Percentiles rank a stretch among this genome's conserved stretches.
Evolutionary conservation across 2,329 filamentous ascomycete species (phyloP).

Genomic region (Rugonectria rugulosa): DNA sequence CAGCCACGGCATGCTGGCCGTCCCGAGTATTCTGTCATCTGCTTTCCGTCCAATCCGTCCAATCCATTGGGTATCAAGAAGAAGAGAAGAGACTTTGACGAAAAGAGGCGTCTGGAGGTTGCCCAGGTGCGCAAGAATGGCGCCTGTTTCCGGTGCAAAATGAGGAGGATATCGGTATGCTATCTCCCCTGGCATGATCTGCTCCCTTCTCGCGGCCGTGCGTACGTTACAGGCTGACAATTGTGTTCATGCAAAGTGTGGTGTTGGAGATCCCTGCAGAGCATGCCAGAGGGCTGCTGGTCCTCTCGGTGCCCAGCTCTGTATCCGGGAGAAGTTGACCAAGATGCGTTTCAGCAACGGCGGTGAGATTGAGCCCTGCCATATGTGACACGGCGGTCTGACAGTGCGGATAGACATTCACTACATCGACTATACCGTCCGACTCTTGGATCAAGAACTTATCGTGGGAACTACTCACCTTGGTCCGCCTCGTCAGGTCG

Average conservation of each 20-base stretch:
- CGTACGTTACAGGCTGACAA: slow-evolving; percentile 16
- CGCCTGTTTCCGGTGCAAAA: slow-evolving; percentile 39
- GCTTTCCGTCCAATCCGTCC: slow-evolving; percentile 39
- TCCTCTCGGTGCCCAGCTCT: slow-evolving; percentile 34
- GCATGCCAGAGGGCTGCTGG: slow-evolving; percentile 37
- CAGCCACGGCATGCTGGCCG: slow-evolving; percentile 16
- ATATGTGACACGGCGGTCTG: slow-evolving; percentile 6
- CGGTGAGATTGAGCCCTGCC: slow-evolving; percentile 22
- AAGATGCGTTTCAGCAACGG: slow-evolving; percentile 41
- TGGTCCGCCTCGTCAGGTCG: slow-evolving; percentile 35
- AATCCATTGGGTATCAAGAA: slow-evolving; percentile 38
- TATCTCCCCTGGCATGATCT: neutral
- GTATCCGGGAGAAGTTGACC: slow-evolving; percentile 38
- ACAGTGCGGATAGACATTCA: slow-evolving; percentile 35
- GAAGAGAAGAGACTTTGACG: slow-evolving; percentile 39
- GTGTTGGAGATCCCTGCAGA: slow-evolving; percentile 35
- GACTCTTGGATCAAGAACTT: slow-evolving; percentile 38
- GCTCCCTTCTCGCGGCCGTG: neutral
- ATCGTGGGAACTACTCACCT: slow-evolving; percentile 40
- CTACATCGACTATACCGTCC: slow-evolving; percentile 40
- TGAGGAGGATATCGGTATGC: slow-evolving; percentile 38
- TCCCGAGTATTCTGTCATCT: slow-evolving; percentile 37
- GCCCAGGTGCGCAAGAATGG: slow-evolving; percentile 38
- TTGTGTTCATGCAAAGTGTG: slow-evolving; percentile 26
- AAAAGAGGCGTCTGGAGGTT: slow-evolving; percentile 36